A percentile compares a stretch with the other conserved stretches of the same genome.
Conservation (phyloP, 2,329 filamentous ascomycete genomes). For the Clonostachys chloroleuca region DNA sequence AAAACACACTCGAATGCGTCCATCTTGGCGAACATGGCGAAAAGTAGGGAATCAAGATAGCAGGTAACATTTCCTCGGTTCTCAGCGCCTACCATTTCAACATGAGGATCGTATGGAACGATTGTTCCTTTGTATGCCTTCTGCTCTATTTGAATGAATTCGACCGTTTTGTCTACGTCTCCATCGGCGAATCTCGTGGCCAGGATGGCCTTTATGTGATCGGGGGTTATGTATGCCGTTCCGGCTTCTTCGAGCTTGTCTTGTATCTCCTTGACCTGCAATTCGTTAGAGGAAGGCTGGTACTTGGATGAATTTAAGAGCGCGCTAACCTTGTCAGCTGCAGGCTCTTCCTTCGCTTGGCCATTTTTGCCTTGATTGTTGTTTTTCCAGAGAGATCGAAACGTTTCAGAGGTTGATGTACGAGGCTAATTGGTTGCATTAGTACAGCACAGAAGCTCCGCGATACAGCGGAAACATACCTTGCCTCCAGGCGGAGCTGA, state of each 20-base stretch:
- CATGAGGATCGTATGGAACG: constrained; percentile 65
- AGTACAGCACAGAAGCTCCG: too few species aligned
- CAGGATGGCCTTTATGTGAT: constrained; percentile 52
- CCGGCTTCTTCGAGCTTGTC: constrained; percentile 34
- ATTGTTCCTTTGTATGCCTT: constrained; percentile 79
- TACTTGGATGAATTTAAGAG: too few species aligned
- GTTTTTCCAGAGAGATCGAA: neutral
- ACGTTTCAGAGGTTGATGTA: neutral
- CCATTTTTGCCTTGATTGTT: constrained; percentile 37
- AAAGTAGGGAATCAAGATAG: constrained; percentile 86
- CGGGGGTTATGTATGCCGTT: constrained; percentile 44
- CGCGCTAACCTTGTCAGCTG: constrained; percentile 13
- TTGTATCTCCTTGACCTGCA: constrained; percentile 34
- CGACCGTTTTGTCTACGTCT: constrained; percentile 69
- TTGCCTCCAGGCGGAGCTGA: constrained; percentile 50
- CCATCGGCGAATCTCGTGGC: constrained; percentile 62
- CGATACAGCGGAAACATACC: constrained; percentile 23
- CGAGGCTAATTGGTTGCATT: constrained; percentile 1
- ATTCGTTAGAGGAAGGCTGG: neutral
- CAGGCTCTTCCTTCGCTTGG: constrained; percentile 40
- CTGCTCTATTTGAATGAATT: constrained; percentile 73
- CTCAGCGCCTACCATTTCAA: constrained; percentile 76
- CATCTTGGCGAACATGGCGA: constrained; percentile 91
- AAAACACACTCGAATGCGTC: constrained; percentile 92
- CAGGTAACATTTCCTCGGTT: constrained; percentile 89